Evolutionary conservation across 192 early-diverging fungal genomes (phyloP).

Genomic region (Umbelopsis sp.): DNA sequence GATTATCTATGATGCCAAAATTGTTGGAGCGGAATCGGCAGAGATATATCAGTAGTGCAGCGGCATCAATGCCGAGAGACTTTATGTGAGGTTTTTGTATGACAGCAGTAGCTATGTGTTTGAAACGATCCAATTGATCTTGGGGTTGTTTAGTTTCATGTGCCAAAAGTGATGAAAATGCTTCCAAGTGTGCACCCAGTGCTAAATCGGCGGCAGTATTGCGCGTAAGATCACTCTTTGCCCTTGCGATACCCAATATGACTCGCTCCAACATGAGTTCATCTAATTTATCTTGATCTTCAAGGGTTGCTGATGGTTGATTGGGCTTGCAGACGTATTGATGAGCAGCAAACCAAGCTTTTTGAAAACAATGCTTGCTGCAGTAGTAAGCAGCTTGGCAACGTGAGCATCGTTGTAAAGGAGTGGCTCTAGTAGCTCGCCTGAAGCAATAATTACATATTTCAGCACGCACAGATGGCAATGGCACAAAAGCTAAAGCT

Average conservation of each 20-base stretch:
- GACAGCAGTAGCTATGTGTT: constrained; percentile 31
- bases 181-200: constrained; percentile 27
- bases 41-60: constrained; percentile 53
- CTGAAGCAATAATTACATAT: constrained; percentile 35
- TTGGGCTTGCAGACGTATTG: constrained; percentile 42
- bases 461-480: constrained; percentile 33
- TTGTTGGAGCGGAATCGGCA: constrained; percentile 69
- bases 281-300: constrained; percentile 37
- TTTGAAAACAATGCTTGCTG: constrained; percentile 37
- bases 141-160: constrained; percentile 39
- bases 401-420: constrained; percentile 35
- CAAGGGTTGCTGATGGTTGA: constrained; percentile 6
- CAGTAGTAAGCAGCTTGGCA: constrained; percentile 39
- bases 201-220: background rate
- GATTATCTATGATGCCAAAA: constrained; percentile 58
- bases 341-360: constrained; percentile 41
- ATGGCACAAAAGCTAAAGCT: constrained; percentile 33
- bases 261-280: constrained; percentile 53
- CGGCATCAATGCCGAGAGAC: constrained; percentile 2
- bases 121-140: constrained; percentile 31
- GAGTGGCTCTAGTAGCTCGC: constrained; percentile 30
- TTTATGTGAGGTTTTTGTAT: constrained; percentile 34
- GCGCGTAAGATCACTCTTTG: background rate
- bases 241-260: constrained; percentile 40
- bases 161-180: constrained; percentile 48